phyloP scores from a whole-genome alignment of 169 alveolate genomes.

The Plasmodium berghei region DNA sequence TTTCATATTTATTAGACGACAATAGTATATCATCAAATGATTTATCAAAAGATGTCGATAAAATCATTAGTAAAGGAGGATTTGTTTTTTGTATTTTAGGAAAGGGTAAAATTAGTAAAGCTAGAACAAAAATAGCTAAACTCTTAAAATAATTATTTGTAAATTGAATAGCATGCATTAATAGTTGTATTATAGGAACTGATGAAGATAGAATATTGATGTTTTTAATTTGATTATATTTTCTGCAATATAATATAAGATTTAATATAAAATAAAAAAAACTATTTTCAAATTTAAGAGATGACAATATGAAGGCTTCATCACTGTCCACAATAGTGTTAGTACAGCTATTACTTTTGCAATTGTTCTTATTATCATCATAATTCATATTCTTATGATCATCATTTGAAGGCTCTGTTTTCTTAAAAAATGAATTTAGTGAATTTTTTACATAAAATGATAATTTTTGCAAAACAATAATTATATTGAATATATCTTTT shows the following conservation, averaged over 20 bases:
- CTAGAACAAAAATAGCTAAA: conserved; percentile 46
- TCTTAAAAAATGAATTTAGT: conserved; percentile 22
- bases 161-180: conserved; percentile 40
- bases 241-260: conserved; percentile 59
- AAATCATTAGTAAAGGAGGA: conserved; percentile 34
- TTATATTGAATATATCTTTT: conserved; percentile 68
- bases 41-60: conserved; percentile 67
- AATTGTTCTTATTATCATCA: neutral
- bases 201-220: conserved; percentile 62
- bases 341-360: neutral
- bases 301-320: neutral
- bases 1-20: conserved; percentile 9
- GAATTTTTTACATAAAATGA: conserved; percentile 46
- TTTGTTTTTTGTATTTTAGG: conserved; percentile 27
- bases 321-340: neutral
- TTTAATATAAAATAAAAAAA: conserved; percentile 70
- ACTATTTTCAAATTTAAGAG: conserved; percentile 61
- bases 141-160: conserved; percentile 60
- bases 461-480: conserved; percentile 51
- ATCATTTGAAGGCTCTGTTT: neutral
- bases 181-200: conserved; percentile 40
- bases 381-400: neutral
- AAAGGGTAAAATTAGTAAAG: conserved; percentile 64
- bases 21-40: conserved; percentile 47
- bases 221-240: conserved; percentile 59